These are phyloP conservation scores for Sporobolomyces phaffii DNA, from an alignment of 768 basidiomycete genomes.

Conservation along the genomic window DNA sequence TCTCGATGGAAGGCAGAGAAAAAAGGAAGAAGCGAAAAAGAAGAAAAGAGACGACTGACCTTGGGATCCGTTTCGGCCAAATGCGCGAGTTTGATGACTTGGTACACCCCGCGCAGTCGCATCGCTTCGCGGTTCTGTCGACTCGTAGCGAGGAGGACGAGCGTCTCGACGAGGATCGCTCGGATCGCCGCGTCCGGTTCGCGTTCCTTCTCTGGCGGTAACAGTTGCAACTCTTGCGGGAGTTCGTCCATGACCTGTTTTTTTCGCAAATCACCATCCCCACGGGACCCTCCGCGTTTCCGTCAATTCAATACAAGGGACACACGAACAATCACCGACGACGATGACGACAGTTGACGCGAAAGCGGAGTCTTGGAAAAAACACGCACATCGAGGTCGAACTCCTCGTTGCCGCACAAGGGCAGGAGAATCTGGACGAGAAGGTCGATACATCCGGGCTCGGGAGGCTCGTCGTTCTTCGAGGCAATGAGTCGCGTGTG, in stretches of 20 bases:
- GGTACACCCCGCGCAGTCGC: conserved; percentile 74
- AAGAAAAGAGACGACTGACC: background rate
- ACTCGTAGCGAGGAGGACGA: conserved; percentile 81
- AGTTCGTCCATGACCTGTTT: conserved; percentile 78
- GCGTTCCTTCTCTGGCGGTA: conserved; percentile 73
- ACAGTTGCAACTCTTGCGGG: conserved; percentile 75
- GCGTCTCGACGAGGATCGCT: conserved; percentile 76
- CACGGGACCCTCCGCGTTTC: no score
- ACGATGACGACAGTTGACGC: no score
- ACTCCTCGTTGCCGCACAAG: conserved; percentile 79
- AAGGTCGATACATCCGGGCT: conserved; percentile 74
- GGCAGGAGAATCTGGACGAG: conserved; percentile 81
- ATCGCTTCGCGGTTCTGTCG: conserved; percentile 79
- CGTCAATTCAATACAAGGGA: no score
- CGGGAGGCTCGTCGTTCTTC: conserved; percentile 51
- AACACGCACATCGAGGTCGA: conserved; percentile 70
- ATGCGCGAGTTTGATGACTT: conserved; percentile 72
- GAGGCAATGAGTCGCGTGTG: conserved; percentile 64
- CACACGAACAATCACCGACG: no score
- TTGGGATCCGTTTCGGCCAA: conserved; percentile 58
- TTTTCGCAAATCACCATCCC: no score
- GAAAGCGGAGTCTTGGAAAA: conserved; percentile 1
- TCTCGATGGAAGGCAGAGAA: no score
- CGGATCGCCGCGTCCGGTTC: conserved; percentile 72
- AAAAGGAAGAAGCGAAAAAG: background rate